Base-by-base conservation (phyloP, 495 filamentous ascomycete genomes). In the Aspergillus indologenus region DNA sequence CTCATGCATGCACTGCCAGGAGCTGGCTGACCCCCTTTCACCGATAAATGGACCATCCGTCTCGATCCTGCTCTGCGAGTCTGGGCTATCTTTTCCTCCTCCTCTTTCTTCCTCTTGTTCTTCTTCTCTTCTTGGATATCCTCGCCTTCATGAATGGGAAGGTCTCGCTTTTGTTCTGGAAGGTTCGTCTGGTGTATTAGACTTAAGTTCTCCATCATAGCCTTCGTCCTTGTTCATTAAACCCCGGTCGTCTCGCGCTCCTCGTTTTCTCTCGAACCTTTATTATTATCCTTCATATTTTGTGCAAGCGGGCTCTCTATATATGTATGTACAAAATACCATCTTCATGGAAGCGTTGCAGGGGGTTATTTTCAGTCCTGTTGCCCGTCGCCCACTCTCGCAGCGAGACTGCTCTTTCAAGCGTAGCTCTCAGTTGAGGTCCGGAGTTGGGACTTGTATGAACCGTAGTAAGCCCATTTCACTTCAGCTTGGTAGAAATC, bases 41-140 rank as follows among this genome's bases (percentile, higher is more conserved):
- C 34, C 34, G 12, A 40, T 40, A 2, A 7, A 2, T 15, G 12
- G 12, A 40, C 12, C 12, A 2, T 40, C 34, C n/a, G 2, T 40
- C 12, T 51, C 3, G 24, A 31, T 40, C 5, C 12, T 40, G 47
- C 15, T 53, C 48, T 63, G 52, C 40, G 46, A 45, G 31, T 19
- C 53, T 29, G 43, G n/a, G n/a, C n/a, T n/a, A n/a, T n/a, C n/a
- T n/a, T n/a, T n/a, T n/a, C n/a, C n/a, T n/a, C n/a, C n/a, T n/a
- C n/a, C n/a, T n/a, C n/a, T n/a, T n/a, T n/a, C 53, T 23, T 49
- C n/a, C 19, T 31, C 50, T 21, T 54, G 52, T 49, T 65, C 18
- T 50, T 29, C 26, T 49, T 56, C 60, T 59, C 67, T 53, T 65
- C 65, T 74, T 68, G 70, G 73, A 72, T 75, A 73, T 71, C 64